Evolutionary conservation across 78 protist genomes (phyloP), one percentile per base, ranked within the genome.

Genomic region (Dictyostelium purpureum): DNA sequence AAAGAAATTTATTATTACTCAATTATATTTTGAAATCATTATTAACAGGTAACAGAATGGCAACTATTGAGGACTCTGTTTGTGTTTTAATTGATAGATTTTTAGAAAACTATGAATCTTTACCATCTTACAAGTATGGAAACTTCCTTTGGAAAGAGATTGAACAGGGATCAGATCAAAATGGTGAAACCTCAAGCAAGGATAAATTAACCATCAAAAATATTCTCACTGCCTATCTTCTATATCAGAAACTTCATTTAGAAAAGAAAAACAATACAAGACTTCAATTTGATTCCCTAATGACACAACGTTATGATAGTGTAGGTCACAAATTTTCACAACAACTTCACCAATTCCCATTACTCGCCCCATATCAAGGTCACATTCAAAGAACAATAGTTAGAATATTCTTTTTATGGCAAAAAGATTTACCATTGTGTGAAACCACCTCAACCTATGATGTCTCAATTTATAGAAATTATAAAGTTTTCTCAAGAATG

Each of bases 311-410:
- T 28, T 85, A 73, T 33, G 92, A 85, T 73, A 33, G 42, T 57
- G 75, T 73, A 24, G 66, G 76, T 24, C 80, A 73, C 6, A 40
- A 65, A 6, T 73, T 85, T 26, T 71, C 81, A 6, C 38, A 37
- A 21, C 21, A 61, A 9, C 79, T 85, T 14, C 80, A 85, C 47
- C 71, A 73, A 45, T 56, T 42, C 28, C 80, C 92, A 61, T 21
- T 73, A 6, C n/a, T 85, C 4, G n/a, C 76, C 18, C 71, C 75
- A 1, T 85, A 71, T 54, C 69, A 77, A 43, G 92, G 92, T 38
- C 80, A 85, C n/a, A 85, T 85, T 35, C 92, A 85, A 59, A 73
- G 92, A 73, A 59, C 92, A 2, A 61, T 73, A 10, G 80, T 73
- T 19, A 70, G 69, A 57, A 73, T 85, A 26, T 85, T 85, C 75